Evolutionary conservation across 345 rosid species (phyloP), one percentile per base, ranked within the genome.

Genomic region (Leavenworthia alabamica): DNA sequence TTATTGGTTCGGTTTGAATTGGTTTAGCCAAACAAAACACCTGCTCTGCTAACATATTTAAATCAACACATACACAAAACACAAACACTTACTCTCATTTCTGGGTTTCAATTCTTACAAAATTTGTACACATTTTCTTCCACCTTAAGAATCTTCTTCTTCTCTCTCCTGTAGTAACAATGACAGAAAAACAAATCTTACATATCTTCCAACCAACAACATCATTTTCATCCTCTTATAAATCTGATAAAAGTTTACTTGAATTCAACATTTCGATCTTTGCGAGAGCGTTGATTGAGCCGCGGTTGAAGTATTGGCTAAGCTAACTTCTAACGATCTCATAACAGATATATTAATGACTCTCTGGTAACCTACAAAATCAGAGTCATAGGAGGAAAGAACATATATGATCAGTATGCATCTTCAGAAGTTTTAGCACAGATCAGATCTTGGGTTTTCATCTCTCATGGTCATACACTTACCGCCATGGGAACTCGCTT

Each of bases 401-500:
- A 54, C 50, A 61, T 7, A 45, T 62, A 42, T 61, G 14, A 16
- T 45, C 15, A 24, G 12, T 32, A 68, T 47, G 26, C 28, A 69
- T 57, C 50, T 36, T 57, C 11, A 14, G 11, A 60, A 11, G 19
- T 58, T 39, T 41, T 37, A 41, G 28, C 7, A 51, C 32, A 41
- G 4, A 60, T 41, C 19, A 59, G 11, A 58, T 23, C 43, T 28
- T 0, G 17, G 23, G 24, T 31, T 53, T 15, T 44, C 1, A 8
- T 45, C 28, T 61, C 31, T 28, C 17, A 39, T 9, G 4, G 8
- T 48, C n/a, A n/a, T 55, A 46, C 44, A 78, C 79, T 77, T 78
- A 93, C 99, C 94, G 78, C 99, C 99, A 93, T 17, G 99, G 97
- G 62, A 93, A 85, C 80, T 93, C 99, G 67, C 96, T 89, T 1